phyloP scores from a whole-genome alignment of 345 rosid species.

The Hypericum androsaemum region DNA sequence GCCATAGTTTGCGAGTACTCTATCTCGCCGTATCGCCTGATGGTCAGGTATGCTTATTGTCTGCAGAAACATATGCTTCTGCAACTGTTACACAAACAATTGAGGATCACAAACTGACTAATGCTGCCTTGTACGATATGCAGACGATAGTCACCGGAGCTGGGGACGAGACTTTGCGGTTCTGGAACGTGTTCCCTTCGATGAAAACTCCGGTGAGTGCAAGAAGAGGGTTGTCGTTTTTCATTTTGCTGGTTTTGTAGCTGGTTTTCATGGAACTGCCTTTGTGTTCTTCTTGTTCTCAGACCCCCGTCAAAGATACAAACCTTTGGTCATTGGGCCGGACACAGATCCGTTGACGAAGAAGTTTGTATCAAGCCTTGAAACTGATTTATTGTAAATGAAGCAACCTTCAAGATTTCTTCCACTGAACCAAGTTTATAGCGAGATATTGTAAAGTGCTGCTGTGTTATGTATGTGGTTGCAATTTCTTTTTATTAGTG shows the following conservation, averaged over 20 bases:
- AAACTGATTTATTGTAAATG: too few relatives aligned
- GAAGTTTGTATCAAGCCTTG: too few relatives aligned
- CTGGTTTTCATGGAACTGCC: too few relatives aligned
- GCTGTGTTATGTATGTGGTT: too few relatives aligned
- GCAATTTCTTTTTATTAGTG: too few relatives aligned
- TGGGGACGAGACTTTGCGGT: constrained; percentile 90
- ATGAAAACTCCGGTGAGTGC: constrained; percentile 56
- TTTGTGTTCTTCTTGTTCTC: constrained; percentile 11
- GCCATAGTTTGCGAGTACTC: too few relatives aligned
- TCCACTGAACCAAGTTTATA: too few relatives aligned
- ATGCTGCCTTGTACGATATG: not conserved
- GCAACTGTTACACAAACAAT: not conserved
- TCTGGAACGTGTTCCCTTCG: constrained; percentile 93
- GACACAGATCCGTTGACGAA: constrained; percentile 59
- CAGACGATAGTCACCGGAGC: constrained; percentile 98
- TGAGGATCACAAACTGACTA: not conserved
- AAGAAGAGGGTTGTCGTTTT: too few relatives aligned
- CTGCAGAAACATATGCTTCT: not conserved
- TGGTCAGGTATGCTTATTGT: constrained; percentile 71
- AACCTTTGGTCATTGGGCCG: constrained; percentile 93
- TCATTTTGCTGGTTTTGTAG: too few relatives aligned
- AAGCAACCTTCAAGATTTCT: too few relatives aligned
- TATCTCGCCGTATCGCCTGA: constrained; percentile 87
- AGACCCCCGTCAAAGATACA: constrained; percentile 85
- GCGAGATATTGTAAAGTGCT: too few relatives aligned